Evolutionary conservation across 257 asterid genomes (phyloP).

Genomic region (Primulina eburnea): DNA sequence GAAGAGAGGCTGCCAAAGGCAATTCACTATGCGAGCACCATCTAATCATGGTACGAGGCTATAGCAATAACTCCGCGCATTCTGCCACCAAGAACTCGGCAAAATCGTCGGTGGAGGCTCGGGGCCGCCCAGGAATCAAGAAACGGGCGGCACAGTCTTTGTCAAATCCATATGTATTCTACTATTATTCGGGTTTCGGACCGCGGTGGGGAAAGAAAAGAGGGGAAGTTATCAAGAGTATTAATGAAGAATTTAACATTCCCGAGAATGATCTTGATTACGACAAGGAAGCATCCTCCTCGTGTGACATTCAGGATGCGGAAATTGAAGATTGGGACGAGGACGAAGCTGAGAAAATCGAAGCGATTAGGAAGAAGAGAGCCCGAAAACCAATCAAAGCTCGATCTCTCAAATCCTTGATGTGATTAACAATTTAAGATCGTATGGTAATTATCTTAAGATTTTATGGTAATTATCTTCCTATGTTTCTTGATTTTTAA

Average conservation of each 20-base stretch:
- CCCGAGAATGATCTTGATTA: too few species aligned
- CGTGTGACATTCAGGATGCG: slow-evolving; percentile 12
- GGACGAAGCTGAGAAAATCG: background rate
- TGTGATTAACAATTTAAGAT: slow-evolving; percentile 31
- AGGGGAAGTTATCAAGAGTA: background rate
- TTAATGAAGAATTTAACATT: slow-evolving; percentile 24
- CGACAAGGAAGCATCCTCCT: too few species aligned
- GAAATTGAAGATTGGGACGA: slow-evolving; percentile 12
- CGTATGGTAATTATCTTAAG: too few species aligned
- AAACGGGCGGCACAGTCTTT: background rate
- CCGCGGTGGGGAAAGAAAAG: slow-evolving; percentile 21
- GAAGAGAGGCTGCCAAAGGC: slow-evolving; percentile 37
- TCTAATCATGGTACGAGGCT: slow-evolving; percentile 24
- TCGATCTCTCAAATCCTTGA: slow-evolving; percentile 68
- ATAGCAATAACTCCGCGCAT: slow-evolving; percentile 14
- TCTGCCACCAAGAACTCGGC: slow-evolving; percentile 27
- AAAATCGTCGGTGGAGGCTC: background rate
- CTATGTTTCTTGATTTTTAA: too few species aligned
- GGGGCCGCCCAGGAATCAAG: background rate
- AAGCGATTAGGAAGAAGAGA: slow-evolving; percentile 36
- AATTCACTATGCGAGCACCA: slow-evolving; percentile 53
- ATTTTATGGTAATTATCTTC: too few species aligned
- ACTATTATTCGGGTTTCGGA: slow-evolving; percentile 23
- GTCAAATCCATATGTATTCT: slow-evolving; percentile 1
- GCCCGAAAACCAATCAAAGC: slow-evolving; percentile 64